Evolutionary conservation across 805 yeast species (phyloP), one percentile per base, ranked within the genome.

Genomic region (Ogataea ramenticola): DNA sequence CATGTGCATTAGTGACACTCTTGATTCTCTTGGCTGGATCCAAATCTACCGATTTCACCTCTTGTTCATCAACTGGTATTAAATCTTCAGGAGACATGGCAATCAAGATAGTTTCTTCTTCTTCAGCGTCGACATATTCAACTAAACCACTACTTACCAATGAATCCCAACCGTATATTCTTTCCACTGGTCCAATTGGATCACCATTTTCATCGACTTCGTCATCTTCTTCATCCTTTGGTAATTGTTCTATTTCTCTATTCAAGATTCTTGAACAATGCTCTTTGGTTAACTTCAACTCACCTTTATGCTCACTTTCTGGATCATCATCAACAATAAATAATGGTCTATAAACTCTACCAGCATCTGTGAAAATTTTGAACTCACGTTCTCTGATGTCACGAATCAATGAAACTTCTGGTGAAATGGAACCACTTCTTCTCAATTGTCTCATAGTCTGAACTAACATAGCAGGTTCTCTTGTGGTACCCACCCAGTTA

Each of bases 51-150:
- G 56, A 56, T 38, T 55, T 70, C 44, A 3, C 3, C 50, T 67
- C 61, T 46, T 66, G 68, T 35, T 53, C 53, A 41, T 65, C 70
- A 24, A 52, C 47, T 22, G 89, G 79, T 49, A 84, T 89, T 62
- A 93, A 73, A 67, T 93, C 99, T 64, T 93, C 99, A 2, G 96
- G 96, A 16, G 96, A 84, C 99, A 93, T 93, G 34, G 99, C 97
- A 69, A 93, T 93, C 87, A 93, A 83, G 43, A 88, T 86, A 1
- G 98, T 90, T 69, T 93, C 99, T 64, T 93, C 99, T 72, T 93
- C 99, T 66, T 93, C 99, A 11, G 98, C 99, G 67, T 93, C 99
- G 46, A 93, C 85, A 59, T 93, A 93, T 66, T 93, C 99, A 39
- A 91, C 91, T 44, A 91, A 74, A 61, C 99, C 99, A 49, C 81